Evolutionary conservation across 805 yeast species (phyloP).

Genomic region (Clavispora asparagi): DNA sequence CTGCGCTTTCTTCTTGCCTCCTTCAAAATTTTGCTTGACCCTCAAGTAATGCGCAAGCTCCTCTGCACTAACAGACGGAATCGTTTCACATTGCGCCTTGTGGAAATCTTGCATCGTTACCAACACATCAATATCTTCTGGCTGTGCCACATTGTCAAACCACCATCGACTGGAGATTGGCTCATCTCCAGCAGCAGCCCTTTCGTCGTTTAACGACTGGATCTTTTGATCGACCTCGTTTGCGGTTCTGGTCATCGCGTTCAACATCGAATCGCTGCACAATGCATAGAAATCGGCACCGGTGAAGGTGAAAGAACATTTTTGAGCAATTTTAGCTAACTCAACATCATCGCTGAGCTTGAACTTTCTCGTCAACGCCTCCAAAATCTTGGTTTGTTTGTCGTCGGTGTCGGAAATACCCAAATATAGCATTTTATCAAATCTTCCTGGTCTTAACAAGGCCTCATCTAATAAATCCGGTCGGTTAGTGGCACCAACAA

Average conservation of each 20-base stretch:
- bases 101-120: constrained; percentile 71
- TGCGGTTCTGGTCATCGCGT: constrained; percentile 93
- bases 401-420: constrained; percentile 91
- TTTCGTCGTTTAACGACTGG: constrained; percentile 39
- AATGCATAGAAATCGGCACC: constrained; percentile 98
- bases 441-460: constrained; percentile 86
- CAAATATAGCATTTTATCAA: constrained; percentile 89
- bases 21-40: constrained; percentile 81
- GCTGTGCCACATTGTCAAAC: constrained; percentile 77
- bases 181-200: constrained; percentile 26
- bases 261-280: constrained; percentile 92
- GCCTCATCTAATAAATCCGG: constrained; percentile 96
- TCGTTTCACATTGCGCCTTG: constrained; percentile 66
- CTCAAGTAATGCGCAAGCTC: constrained; percentile 78
- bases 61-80: constrained; percentile 83
- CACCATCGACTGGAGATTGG: constrained; percentile 72
- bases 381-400: constrained; percentile 78
- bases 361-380: constrained; percentile 86
- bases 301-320: constrained; percentile 85
- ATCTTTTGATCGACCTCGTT: constrained; percentile 66
- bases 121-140: constrained; percentile 59
- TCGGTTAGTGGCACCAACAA: constrained; percentile 97
- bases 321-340: constrained; percentile 51
- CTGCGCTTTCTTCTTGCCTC: constrained; percentile 42
- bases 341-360: constrained; percentile 56